Conservation (phyloP, 805 yeast species). For the Myxozyma neotropica region DNA sequence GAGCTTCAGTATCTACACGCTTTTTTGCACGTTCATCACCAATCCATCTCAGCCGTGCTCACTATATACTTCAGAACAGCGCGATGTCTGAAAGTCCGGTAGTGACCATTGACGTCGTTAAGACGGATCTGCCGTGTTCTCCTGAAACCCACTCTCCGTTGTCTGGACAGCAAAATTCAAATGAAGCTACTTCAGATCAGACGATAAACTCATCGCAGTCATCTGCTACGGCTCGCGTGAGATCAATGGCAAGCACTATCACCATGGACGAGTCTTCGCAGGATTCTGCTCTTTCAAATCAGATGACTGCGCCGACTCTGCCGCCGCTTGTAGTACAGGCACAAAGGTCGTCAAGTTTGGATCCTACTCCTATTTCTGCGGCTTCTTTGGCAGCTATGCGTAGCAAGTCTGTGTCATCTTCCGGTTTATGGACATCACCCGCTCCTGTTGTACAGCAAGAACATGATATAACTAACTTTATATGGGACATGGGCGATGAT, state of each 20-base stretch:
- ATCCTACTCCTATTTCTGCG: neutral
- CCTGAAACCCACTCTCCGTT: neutral
- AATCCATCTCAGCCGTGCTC: too few relatives aligned
- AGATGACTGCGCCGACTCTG: neutral
- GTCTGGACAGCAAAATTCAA: neutral
- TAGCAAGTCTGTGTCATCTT: conserved; percentile 1
- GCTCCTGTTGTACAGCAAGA: neutral
- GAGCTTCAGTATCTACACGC: too few relatives aligned
- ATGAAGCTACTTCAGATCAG: neutral
- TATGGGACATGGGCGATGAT: conserved; percentile 6
- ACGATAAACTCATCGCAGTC: conserved; percentile 1
- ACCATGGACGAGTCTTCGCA: conserved; percentile 6
- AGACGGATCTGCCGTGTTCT: neutral
- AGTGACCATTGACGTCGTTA: neutral
- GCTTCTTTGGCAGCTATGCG: neutral
- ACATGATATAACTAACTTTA: neutral
- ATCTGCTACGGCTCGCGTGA: neutral
- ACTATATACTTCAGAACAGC: too few relatives aligned
- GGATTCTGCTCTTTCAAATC: neutral
- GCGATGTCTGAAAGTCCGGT: neutral
- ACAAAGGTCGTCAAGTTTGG: neutral
- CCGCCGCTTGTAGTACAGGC: neutral
- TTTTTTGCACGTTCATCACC: too few relatives aligned
- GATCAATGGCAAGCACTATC: conserved; percentile 1
- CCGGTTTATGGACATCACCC: neutral